These are phyloP conservation scores for Polytolypa hystricis DNA, from an alignment of 2,329 filamentous ascomycete species.

Conservation along the genomic window DNA sequence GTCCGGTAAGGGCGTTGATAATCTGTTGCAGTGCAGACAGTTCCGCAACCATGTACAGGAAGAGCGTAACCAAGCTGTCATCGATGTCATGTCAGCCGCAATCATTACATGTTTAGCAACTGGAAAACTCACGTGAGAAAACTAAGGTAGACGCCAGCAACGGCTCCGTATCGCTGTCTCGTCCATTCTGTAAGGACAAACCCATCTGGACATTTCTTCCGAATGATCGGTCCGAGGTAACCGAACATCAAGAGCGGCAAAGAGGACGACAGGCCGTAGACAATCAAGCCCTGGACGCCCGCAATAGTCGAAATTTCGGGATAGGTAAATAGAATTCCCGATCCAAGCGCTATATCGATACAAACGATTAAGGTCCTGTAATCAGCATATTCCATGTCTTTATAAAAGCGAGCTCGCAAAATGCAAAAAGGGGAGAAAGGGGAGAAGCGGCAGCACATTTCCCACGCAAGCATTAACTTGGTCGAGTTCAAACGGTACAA, in stretches of 20 bases:
- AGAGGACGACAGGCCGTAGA: conserved; percentile 63
- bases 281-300: conserved; percentile 65
- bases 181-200: conserved; percentile 82
- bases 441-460: conserved; percentile 82
- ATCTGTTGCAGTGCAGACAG: conserved; percentile 73
- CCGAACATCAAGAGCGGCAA: conserved; percentile 67
- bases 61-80: conserved; percentile 58
- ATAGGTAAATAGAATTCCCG: conserved; percentile 73
- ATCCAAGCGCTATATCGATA: conserved; percentile 58
- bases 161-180: conserved; percentile 60
- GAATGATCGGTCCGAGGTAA: conserved; percentile 62
- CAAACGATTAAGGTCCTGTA: conserved; percentile 26
- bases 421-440: conserved; percentile 30
- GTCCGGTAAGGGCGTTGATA: conserved; percentile 59
- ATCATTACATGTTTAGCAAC: background rate
- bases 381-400: conserved; percentile 25
- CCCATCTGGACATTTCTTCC: conserved; percentile 67
- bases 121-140: conserved; percentile 48
- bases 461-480: conserved; percentile 99
- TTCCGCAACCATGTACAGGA: conserved; percentile 79
- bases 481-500: conserved; percentile 90
- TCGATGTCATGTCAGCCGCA: conserved; percentile 3
- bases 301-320: conserved; percentile 69
- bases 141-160: conserved; percentile 62
- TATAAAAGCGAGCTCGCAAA: conserved; percentile 13